These are phyloP conservation scores for Juncus effusus DNA, from an alignment of 176 grass and related monocot species.

Conservation along the genomic window DNA sequence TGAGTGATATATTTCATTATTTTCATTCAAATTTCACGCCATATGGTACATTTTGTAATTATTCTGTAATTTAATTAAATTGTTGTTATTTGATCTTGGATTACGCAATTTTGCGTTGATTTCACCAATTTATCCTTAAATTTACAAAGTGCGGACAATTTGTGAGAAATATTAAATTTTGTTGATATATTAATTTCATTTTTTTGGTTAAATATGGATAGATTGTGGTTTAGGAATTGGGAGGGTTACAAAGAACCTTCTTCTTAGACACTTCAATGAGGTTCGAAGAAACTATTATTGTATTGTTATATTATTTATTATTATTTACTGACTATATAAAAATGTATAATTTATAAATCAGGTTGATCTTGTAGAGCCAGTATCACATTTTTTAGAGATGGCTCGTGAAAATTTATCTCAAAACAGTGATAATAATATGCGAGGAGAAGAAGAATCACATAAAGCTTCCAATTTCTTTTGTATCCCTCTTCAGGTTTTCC, in stretches of 20 bases:
- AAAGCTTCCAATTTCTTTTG: conserved; percentile 86
- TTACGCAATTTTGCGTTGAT: not conserved
- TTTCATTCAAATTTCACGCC: not conserved
- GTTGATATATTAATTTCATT: not conserved
- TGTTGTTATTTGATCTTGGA: no score
- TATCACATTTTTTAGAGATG: conserved; percentile 85
- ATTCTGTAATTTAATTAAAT: no score
- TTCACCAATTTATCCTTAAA: not conserved
- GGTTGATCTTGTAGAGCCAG: conserved; percentile 98
- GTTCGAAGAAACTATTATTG: conserved; percentile 19
- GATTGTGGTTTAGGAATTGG: conserved; percentile 97
- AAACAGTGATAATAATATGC: conserved; percentile 28
- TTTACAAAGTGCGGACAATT: no score
- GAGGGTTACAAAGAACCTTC: conserved; percentile 88
- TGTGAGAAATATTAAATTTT: not conserved
- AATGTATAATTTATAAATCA: conserved; percentile 19
- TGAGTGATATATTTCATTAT: conserved; percentile 24
- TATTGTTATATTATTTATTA: not conserved
- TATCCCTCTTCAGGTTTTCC: conserved; percentile 76
- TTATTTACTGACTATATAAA: conserved; percentile 12
- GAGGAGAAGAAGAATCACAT: conserved; percentile 36
- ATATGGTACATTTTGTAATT: no score
- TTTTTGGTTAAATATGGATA: conserved; percentile 26
- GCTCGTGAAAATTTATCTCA: conserved; percentile 71
- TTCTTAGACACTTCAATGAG: conserved; percentile 86